Percentiles rank a stretch among this genome's conserved stretches.
These are phyloP conservation scores for Trichoderma guizhouense DNA, from an alignment of 2,329 filamentous ascomycete species.

Conservation along the genomic window DNA sequence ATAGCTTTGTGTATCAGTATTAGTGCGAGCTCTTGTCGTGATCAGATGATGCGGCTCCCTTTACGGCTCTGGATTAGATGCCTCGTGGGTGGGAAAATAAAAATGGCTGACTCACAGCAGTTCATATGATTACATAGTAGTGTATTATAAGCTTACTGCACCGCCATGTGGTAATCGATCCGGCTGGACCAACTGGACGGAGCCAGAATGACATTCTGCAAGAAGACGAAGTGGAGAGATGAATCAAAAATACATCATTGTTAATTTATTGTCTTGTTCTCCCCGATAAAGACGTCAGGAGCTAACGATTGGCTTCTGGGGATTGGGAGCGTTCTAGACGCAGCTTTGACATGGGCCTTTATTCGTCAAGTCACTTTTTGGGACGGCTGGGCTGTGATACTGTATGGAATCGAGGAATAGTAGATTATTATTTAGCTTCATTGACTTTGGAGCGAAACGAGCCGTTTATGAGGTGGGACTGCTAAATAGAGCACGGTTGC, in stretches of 20 bases:
- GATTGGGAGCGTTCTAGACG: not conserved
- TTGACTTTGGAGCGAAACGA: not conserved
- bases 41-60: not conserved
- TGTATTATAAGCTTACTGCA: constrained; percentile 4
- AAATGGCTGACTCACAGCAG: not conserved
- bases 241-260: not conserved
- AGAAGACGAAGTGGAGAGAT: not conserved
- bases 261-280: not conserved
- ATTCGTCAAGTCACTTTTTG: not conserved
- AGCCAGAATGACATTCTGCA: not conserved
- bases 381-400: not conserved
- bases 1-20: not conserved
- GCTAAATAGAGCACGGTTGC: not conserved
- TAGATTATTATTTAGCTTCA: not conserved
- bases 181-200: not conserved
- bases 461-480: not conserved
- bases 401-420: not conserved
- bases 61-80: not conserved
- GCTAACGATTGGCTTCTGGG: not conserved
- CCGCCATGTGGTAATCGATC: constrained; percentile 1
- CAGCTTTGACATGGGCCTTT: not conserved
- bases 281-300: not conserved
- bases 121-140: not conserved
- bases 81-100: not conserved
- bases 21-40: not conserved